Evolutionary conservation across 371 early-diverging fungal genomes (phyloP).

Genomic region (Nematocida sp.): DNA sequence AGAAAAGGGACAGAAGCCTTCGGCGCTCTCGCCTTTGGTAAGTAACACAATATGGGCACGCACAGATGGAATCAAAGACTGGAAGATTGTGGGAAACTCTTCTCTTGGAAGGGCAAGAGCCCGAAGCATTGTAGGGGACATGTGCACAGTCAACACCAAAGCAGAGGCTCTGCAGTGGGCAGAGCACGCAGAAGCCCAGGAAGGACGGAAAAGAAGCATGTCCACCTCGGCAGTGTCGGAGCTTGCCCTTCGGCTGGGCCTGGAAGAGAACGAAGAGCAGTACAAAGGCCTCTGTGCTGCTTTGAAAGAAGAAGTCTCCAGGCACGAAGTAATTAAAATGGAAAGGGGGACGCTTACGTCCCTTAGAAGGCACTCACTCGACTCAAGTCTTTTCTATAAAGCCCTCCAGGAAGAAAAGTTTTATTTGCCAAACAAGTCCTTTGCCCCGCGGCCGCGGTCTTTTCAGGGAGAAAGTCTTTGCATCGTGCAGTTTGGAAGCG

Average conservation of each 20-base stretch:
- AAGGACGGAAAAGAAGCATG: conserved; percentile 43
- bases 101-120: conserved; percentile 20
- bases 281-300: not conserved
- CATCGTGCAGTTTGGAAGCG: conserved; percentile 62
- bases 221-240: conserved; percentile 27
- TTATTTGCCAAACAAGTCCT: not conserved
- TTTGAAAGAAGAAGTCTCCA: not conserved
- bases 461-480: conserved; percentile 32
- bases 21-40: conserved; percentile 30
- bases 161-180: not conserved
- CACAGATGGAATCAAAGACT: conserved; percentile 12
- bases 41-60: conserved; percentile 39
- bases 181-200: not conserved
- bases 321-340: not conserved
- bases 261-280: conserved; percentile 2
- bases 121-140: conserved; percentile 32
- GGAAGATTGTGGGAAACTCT: conserved; percentile 49
- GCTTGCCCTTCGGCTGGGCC: conserved; percentile 14
- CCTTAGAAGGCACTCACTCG: conserved; percentile 31
- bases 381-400: conserved; percentile 20
- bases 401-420: not conserved
- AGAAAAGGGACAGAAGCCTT: conserved; percentile 20
- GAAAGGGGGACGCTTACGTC: conserved; percentile 23
- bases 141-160: not conserved
- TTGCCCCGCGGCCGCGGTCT: not conserved